Conservation (phyloP, 176 grass and related monocot species). For the Oryza longistaminata region DNA sequence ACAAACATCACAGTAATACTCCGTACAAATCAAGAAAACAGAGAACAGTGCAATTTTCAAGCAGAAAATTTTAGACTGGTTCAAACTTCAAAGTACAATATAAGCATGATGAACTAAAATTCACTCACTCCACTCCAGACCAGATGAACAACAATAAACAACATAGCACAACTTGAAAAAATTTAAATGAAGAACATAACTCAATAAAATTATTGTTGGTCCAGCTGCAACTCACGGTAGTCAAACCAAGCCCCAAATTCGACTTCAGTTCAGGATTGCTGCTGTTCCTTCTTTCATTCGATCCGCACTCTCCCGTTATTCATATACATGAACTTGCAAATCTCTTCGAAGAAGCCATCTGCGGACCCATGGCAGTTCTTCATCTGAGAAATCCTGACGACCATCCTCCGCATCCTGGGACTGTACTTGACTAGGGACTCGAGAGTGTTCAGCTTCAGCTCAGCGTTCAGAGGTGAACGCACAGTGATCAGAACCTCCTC, state of each 20-base stretch:
- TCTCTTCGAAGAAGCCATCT: slow-evolving; percentile 94
- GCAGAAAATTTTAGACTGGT: background rate
- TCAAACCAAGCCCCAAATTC: background rate
- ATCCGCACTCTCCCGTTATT: slow-evolving; percentile 46
- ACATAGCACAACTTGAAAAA: slow-evolving; percentile 6
- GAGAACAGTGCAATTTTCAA: slow-evolving; percentile 1
- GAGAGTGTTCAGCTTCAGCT: slow-evolving; percentile 82
- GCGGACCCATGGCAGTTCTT: slow-evolving; percentile 78
- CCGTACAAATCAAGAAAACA: background rate
- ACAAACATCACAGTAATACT: background rate
- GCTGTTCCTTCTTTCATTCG: background rate
- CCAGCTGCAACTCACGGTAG: background rate
- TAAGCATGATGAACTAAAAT: background rate
- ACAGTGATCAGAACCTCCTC: slow-evolving; percentile 85
- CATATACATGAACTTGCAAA: slow-evolving; percentile 77
- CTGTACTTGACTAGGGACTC: slow-evolving; percentile 75
- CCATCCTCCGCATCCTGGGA: slow-evolving; percentile 59
- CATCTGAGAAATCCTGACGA: slow-evolving; percentile 92
- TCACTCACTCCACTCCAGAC: background rate
- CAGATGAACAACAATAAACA: slow-evolving; percentile 29
- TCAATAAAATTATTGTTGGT: background rate
- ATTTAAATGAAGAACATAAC: slow-evolving; percentile 13
- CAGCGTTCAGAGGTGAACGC: slow-evolving; percentile 81
- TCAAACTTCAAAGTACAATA: background rate
- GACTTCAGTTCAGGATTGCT: slow-evolving; percentile 26